phyloP scores from a whole-genome alignment of 352 stramenopile genomes.

The Phytophthora fragariaefolia region DNA sequence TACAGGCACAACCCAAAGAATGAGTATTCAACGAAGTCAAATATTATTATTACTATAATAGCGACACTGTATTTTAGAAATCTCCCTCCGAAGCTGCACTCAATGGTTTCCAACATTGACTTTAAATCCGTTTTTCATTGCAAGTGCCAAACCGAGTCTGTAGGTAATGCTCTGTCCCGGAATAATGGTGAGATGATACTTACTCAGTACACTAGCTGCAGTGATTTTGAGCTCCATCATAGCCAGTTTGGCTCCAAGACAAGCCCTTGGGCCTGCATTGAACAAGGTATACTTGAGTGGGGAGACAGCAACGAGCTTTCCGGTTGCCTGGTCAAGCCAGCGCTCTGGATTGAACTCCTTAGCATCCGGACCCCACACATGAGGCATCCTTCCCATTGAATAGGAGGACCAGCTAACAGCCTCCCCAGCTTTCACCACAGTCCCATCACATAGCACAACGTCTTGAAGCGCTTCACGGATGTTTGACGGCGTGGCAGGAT shows the following conservation, averaged over 20 bases:
- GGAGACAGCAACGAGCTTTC: conserved; percentile 40
- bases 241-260: conserved; percentile 51
- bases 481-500: conserved; percentile 39
- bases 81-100: too few species aligned
- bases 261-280: conserved; percentile 52
- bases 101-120: conserved; percentile 12
- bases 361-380: conserved; percentile 52
- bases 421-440: conserved; percentile 34
- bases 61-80: too few species aligned
- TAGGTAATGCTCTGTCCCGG: conserved; percentile 39
- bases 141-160: conserved; percentile 33
- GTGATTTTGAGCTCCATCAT: conserved; percentile 69
- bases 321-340: conserved; percentile 38
- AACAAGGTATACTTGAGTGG: conserved; percentile 59
- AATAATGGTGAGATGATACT: conserved; percentile 45
- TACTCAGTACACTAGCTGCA: conserved; percentile 42
- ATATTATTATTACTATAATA: too few species aligned
- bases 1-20: too few species aligned
- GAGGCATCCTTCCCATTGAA: conserved; percentile 40
- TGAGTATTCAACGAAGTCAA: too few species aligned
- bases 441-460: conserved; percentile 52
- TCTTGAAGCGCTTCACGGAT: conserved; percentile 42
- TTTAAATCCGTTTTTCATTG: conserved; percentile 38
- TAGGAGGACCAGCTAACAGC: conserved; percentile 46
- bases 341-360: conserved; percentile 53